Conservation (phyloP, 768 basidiomycete species). For the Brasilioporus rufonigricans region DNA sequence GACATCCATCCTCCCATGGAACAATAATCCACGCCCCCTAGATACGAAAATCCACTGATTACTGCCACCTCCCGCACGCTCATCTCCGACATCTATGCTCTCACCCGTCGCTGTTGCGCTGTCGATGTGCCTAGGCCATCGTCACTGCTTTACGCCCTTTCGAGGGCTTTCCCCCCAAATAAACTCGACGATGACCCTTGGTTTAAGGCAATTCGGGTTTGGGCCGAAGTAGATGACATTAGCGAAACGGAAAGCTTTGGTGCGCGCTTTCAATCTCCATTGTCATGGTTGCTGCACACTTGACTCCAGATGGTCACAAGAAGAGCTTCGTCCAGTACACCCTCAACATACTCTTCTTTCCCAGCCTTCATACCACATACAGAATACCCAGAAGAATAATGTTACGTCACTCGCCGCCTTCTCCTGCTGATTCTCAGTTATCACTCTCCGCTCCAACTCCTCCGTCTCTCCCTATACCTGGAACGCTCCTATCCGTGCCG, state of each 20-base stretch:
- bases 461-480: conserved; percentile 55
- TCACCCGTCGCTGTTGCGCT: conserved; percentile 57
- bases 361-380: conserved; percentile 58
- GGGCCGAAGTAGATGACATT: conserved; percentile 74
- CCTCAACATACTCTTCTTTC: conserved; percentile 71
- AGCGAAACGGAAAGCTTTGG: conserved; percentile 81
- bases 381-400: conserved; percentile 41
- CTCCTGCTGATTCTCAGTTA: conserved; percentile 28
- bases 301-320: conserved; percentile 62
- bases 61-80: conserved; percentile 72
- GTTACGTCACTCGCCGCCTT: conserved; percentile 30
- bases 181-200: conserved; percentile 38
- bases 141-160: conserved; percentile 55
- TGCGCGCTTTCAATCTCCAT: conserved; percentile 29
- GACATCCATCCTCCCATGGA: not conserved
- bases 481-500: conserved; percentile 55
- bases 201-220: conserved; percentile 64
- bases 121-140: conserved; percentile 69
- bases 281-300: not conserved
- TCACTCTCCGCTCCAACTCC: conserved; percentile 31
- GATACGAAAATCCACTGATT: conserved; percentile 78
- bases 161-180: conserved; percentile 37
- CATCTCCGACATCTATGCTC: conserved; percentile 66
- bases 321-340: conserved; percentile 79
- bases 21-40: conserved; percentile 25